phyloP scores from a whole-genome alignment of 371 early-diverging fungal species.

The Chytridiales sp. region DNA sequence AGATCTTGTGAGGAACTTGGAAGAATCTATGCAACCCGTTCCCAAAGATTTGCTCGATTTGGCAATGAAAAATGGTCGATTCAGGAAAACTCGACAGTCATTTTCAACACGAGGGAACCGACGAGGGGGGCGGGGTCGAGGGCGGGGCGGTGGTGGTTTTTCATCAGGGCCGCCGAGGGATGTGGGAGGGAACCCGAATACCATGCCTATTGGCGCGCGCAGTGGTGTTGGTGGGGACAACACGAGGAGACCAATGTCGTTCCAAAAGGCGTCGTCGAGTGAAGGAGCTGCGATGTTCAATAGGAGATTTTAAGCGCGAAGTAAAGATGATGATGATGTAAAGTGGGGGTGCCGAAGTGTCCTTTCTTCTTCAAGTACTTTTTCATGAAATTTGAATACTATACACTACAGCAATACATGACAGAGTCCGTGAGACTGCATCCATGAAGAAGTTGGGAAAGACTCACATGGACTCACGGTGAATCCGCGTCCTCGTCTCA shows the following conservation, averaged over 20 bases:
- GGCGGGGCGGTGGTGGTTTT: conserved; percentile 44
- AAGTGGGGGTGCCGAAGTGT: too few species aligned
- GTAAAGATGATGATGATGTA: too few species aligned
- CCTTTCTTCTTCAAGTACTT: too few species aligned
- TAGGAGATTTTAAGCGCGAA: too few species aligned
- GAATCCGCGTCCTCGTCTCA: too few species aligned
- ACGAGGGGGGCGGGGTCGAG: conserved; percentile 41
- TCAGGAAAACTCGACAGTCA: conserved; percentile 54
- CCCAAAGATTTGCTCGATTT: conserved; percentile 63
- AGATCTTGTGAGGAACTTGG: conserved; percentile 65
- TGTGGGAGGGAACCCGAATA: conserved; percentile 1
- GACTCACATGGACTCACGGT: too few species aligned
- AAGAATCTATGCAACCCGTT: conserved; percentile 63
- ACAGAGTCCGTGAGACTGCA: too few species aligned
- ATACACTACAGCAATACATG: too few species aligned
- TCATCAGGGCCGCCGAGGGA: conserved; percentile 15
- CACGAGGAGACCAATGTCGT: not conserved
- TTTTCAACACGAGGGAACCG: conserved; percentile 21
- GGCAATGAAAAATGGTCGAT: conserved; percentile 72
- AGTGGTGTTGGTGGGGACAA: not conserved
- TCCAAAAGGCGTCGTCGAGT: conserved; percentile 3
- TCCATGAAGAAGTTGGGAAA: too few species aligned
- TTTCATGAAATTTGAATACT: too few species aligned
- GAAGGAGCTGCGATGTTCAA: too few species aligned
- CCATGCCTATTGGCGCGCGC: not conserved